A percentile compares a stretch with the other conserved stretches of the same genome.
These are phyloP conservation scores for Aureobasidium subglaciale DNA, from an alignment of 2,329 filamentous ascomycete genomes.

Conservation along the genomic window DNA sequence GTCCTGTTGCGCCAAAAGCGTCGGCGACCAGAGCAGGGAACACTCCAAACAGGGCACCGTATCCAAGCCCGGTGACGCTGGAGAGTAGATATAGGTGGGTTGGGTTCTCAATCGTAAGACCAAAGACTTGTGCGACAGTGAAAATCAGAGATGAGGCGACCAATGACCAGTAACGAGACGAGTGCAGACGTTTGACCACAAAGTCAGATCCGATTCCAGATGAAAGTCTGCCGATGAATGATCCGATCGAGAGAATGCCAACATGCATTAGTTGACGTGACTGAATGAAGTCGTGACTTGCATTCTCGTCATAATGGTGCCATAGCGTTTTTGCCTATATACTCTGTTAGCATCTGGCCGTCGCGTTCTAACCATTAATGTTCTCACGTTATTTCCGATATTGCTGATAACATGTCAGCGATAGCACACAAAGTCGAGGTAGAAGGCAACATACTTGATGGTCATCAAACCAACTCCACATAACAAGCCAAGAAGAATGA, in stretches of 20 bases:
- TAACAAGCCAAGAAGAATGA: constrained; percentile 78
- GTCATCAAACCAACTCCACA: constrained; percentile 96
- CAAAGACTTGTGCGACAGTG: constrained; percentile 68
- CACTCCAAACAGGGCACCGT: constrained; percentile 90
- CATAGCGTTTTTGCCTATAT: constrained; percentile 64
- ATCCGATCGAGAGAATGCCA: constrained; percentile 83
- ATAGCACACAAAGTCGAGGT: not conserved
- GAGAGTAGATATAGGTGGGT: constrained; percentile 72
- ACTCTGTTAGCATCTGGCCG: not conserved
- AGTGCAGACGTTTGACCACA: constrained; percentile 70
- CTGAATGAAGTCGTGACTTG: constrained; percentile 66
- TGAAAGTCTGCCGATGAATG: constrained; percentile 72
- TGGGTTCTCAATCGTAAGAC: constrained; percentile 68
- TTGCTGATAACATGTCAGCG: constrained; percentile 55
- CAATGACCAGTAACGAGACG: constrained; percentile 86
- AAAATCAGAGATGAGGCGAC: constrained; percentile 73
- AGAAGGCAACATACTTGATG: constrained; percentile 70
- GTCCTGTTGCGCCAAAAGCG: constrained; percentile 79
- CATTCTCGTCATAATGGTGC: constrained; percentile 72
- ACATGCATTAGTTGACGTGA: constrained; percentile 85
- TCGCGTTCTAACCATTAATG: not conserved
- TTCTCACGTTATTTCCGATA: constrained; percentile 66
- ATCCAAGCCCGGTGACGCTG: constrained; percentile 75
- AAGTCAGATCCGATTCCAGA: constrained; percentile 81
- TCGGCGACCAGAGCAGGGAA: constrained; percentile 83